A percentile compares a stretch with the other conserved stretches of the same genome.
Conservation (phyloP, 768 basidiomycete genomes). For the Termitomyces heimii region DNA sequence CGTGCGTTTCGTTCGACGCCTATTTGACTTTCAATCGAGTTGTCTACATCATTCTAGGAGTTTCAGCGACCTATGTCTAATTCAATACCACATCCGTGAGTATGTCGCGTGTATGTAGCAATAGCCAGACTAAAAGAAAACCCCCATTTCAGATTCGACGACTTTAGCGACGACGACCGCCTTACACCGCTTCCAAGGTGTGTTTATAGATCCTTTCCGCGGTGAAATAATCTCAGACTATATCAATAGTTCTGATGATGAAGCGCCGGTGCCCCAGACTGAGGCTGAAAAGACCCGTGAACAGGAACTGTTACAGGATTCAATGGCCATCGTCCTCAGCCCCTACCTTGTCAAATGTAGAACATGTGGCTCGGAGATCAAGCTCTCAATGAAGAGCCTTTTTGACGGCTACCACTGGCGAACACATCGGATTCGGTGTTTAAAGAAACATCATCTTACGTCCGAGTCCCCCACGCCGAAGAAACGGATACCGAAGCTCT, state of each 20-base stretch:
- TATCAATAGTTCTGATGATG: not conserved
- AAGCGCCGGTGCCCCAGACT: conserved; percentile 21
- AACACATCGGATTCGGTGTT: conserved; percentile 56
- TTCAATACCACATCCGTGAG: conserved; percentile 46
- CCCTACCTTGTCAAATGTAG: conserved; percentile 49
- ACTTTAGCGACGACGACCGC: conserved; percentile 7
- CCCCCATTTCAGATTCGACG: conserved; percentile 3
- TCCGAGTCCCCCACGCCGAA: not conserved
- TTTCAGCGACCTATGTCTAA: conserved; percentile 28
- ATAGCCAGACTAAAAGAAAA: conserved; percentile 42
- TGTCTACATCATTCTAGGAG: conserved; percentile 1
- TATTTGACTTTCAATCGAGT: conserved; percentile 1
- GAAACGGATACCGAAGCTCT: conserved; percentile 5
- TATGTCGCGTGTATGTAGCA: conserved; percentile 37
- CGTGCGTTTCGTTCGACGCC: conserved; percentile 7
- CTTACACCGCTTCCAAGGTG: conserved; percentile 11
- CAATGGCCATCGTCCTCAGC: conserved; percentile 44
- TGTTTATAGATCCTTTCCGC: not conserved
- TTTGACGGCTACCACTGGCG: conserved; percentile 67
- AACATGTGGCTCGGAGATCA: conserved; percentile 51
- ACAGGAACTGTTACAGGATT: conserved; percentile 45
- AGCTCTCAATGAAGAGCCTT: conserved; percentile 60
- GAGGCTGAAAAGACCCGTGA: conserved; percentile 44
- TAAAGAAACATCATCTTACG: conserved; percentile 29
- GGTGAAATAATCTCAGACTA: not conserved